A percentile compares a stretch with the other conserved stretches of the same genome.
Conservation (phyloP, 805 yeast species). For the Candida ortonii region DNA sequence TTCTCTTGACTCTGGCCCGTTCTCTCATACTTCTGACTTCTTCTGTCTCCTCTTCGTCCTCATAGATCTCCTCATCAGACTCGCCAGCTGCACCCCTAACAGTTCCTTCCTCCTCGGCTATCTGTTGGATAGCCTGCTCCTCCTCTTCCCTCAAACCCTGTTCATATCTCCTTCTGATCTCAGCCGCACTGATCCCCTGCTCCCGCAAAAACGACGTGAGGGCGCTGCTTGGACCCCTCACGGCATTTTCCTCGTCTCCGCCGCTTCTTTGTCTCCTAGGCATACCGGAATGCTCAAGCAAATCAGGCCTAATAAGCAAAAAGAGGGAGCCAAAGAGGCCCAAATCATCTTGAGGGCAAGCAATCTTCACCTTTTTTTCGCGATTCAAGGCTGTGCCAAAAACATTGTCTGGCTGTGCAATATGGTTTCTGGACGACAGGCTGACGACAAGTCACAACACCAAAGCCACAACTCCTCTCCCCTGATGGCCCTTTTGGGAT, state of each 20-base stretch:
- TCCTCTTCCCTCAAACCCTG: conserved; percentile 29
- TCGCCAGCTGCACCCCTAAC: conserved; percentile 28
- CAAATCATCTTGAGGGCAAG: too few relatives aligned
- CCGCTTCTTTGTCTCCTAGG: conserved; percentile 21
- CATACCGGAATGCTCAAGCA: conserved; percentile 13
- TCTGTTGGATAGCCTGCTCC: conserved; percentile 19
- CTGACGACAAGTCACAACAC: too few relatives aligned
- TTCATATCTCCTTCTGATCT: conserved; percentile 51
- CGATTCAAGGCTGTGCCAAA: too few relatives aligned
- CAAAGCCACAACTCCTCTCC: too few relatives aligned
- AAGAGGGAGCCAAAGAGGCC: too few relatives aligned
- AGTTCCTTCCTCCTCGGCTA: conserved; percentile 13
- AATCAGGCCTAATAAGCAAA: too few relatives aligned
- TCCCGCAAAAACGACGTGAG: conserved; percentile 82
- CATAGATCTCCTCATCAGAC: conserved; percentile 37
- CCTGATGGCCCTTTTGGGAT: too few relatives aligned
- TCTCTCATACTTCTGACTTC: conserved; percentile 20
- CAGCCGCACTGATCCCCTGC: conserved; percentile 85
- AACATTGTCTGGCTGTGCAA: too few relatives aligned
- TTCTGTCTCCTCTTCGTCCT: conserved; percentile 23
- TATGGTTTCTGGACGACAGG: too few relatives aligned
- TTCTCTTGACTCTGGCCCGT: conserved; percentile 32
- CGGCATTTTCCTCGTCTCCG: conserved; percentile 18
- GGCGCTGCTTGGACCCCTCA: conserved; percentile 76
- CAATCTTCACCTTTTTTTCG: too few relatives aligned